Base-by-base conservation (phyloP, 192 early-diverging fungal genomes). In the Coemansia aciculifera region DNA sequence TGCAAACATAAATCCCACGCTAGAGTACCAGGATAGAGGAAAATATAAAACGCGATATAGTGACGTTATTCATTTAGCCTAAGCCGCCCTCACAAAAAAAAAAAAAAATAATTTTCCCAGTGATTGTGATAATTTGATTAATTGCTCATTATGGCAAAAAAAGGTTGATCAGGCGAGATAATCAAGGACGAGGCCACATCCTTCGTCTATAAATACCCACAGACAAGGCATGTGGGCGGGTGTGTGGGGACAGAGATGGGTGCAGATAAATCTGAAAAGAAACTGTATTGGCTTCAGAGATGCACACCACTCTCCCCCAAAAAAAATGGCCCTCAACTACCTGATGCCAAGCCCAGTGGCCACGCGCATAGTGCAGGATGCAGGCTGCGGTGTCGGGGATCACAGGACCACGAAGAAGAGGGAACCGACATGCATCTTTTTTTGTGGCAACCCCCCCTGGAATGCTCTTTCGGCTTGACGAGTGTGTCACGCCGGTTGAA, bases 321-420 rank as follows among this genome's bases (percentile, higher is more conserved):
- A 24, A 52, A 29, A 29, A 27, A 52, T 12, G 24, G 11, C 54
- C 54, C 54, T 57, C 54, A 57, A 57, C 54, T 32, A 21, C 13
- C 54, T 8, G 54, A 3, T 31, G 54, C 54, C 54, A 57, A 57
- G 54, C 54, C 54, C 12, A 57, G 29, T 57, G 54, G 32, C 29
- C 54, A 34, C 54, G 54, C 29, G 31, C 29, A 31, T 29, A 4
- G 15, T 34, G 54, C 24, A 57, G 29, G 24, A 12, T 57, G 54
- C 54, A 32, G 31, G 46, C 46, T 19, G 52, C 52, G 31, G 52
- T 32, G 52, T 31, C 29, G 24, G 27, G 21, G 21, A 32, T 60
- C 59, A 60, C 59, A 60, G 19, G 59, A 38, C 36, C 36, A 60
- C 31, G 10, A 23, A 60, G 59, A 60, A 36, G 59, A 60, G 36